These are phyloP conservation scores for Fusarium sp. DNA, from an alignment of 2,329 filamentous ascomycete genomes.

Conservation along the genomic window DNA sequence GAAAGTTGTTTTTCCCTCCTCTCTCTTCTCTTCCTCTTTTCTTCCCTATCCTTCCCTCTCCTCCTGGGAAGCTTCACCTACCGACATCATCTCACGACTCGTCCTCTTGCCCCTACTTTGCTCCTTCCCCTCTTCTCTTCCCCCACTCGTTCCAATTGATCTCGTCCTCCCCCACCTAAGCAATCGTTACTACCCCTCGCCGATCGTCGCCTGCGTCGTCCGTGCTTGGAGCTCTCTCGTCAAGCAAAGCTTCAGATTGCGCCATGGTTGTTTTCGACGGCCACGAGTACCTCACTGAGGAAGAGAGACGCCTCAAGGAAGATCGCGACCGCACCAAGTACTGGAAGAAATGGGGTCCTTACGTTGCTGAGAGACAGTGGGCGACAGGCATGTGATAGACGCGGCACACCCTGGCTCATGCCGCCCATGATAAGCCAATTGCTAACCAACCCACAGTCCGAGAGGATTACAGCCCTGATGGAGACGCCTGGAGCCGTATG, in stretches of 20 bases:
- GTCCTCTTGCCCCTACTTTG: conserved; percentile 10
- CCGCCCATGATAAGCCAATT: conserved; percentile 24
- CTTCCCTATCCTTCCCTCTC: conserved; percentile 11
- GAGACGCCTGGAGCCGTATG: conserved; percentile 95
- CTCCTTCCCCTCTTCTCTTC: conserved; percentile 22
- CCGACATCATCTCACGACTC: conserved; percentile 3
- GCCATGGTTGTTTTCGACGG: conserved; percentile 88
- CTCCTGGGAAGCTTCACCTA: conserved; percentile 26
- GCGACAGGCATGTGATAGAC: conserved; percentile 72
- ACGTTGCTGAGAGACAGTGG: conserved; percentile 94
- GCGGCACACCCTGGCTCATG: conserved; percentile 1
- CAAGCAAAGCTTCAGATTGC: conserved; percentile 8
- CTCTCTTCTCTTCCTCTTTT: conserved; percentile 13
- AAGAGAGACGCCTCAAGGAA: conserved; percentile 88
- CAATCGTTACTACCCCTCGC: conserved; percentile 34
- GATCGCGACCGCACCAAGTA: conserved; percentile 85
- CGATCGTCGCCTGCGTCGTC: conserved; percentile 34
- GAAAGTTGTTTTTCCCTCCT: conserved; percentile 28
- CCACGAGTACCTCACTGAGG: conserved; percentile 84
- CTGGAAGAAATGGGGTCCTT: conserved; percentile 99
- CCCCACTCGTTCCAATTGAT: conserved; percentile 37
- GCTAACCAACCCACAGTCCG: conserved; percentile 62
- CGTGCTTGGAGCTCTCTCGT: conserved; percentile 32
- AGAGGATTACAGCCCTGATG: conserved; percentile 89
- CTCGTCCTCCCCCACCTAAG: conserved; percentile 29